Base-by-base conservation (phyloP, 2,329 filamentous ascomycete genomes). In the Aspergillus flavus region DNA sequence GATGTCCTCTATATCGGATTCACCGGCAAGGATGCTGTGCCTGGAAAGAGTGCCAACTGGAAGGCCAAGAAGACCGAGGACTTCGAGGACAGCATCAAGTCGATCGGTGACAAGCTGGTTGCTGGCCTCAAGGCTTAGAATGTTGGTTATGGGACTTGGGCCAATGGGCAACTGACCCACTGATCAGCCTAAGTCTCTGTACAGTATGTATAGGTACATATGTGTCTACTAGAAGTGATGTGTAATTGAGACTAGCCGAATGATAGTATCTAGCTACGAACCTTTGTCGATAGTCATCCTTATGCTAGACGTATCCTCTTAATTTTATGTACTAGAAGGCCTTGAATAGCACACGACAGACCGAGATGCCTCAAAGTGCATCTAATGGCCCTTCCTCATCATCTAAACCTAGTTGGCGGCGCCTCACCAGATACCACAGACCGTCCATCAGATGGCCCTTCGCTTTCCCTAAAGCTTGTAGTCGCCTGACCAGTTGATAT, bases 1-100 rank as follows among this genome's bases (percentile, higher is more conserved):
- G 86, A 90, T 72, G 85, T 90, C 0, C 74, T 90, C 41, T 90
- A 85, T 72, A 80, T 90, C 54, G 88, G 85, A 0, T 90, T 90
- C 69, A 79, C 78, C 0, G 86, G 87, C 2, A 61, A 73, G 0
- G 81, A 84, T 9, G 86, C 88, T 0, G 84, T 88, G 0, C 86
- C 86, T 0, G 87, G 86, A 1, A 72, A 75, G 2, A 81, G 80
- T 26, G 87, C 87, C 0, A 76, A 82, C 32, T 90, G 87, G 87
- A 75, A 76, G 9, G 85, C 87, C 9, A 43, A 46, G 5, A 52
- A 66, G 43, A 60, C 61, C 16, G 16, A 64, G 23, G 50, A 64
- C 1, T 73, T 73, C 66, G 82, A 85, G 73, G 73, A 66, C 19
- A 87, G 84, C 69, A 83, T 89, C 60, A 72, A 78, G 58, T 68